phyloP scores from a whole-genome alignment of 148 eudicot species.

The Rhododendron henanense region DNA sequence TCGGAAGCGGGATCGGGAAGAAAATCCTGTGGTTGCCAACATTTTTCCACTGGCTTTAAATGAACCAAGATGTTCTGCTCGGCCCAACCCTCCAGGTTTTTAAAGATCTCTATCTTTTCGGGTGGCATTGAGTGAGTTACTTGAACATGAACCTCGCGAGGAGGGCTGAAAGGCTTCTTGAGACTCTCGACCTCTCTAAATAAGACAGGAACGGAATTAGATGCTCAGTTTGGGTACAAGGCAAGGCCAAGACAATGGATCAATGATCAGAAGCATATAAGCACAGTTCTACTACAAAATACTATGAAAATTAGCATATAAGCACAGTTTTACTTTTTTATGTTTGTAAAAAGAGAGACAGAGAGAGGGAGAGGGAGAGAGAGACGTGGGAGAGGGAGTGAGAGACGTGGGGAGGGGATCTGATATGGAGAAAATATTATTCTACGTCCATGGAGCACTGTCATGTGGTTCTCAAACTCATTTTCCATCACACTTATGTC shows the following conservation, averaged over 20 bases:
- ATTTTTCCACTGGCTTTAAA: conserved; percentile 18
- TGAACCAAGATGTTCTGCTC: conserved; percentile 17
- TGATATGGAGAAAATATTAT: too few species aligned
- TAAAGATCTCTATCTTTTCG: conserved; percentile 17
- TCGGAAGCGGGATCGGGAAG: conserved; percentile 26
- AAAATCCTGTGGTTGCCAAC: conserved; percentile 21
- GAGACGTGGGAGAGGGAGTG: too few species aligned
- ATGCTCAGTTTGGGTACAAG: background rate
- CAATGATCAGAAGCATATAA: background rate
- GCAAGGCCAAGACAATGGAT: background rate
- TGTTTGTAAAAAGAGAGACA: too few species aligned
- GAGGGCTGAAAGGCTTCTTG: conserved; percentile 13
- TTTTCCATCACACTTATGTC: too few species aligned
- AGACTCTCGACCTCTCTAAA: conserved; percentile 13
- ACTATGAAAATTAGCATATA: background rate
- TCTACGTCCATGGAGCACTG: too few species aligned
- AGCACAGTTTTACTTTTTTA: background rate
- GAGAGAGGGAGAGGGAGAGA: too few species aligned
- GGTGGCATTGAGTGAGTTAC: conserved; percentile 19
- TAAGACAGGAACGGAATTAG: background rate
- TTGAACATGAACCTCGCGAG: conserved; percentile 20
- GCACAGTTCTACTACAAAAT: background rate
- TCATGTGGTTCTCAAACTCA: too few species aligned
- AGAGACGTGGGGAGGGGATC: too few species aligned
- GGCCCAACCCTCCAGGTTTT: conserved; percentile 14